These are phyloP conservation scores for Kalanchoe fedtschenkoi DNA, from an alignment of 164 flowering plant species.

Conservation along the genomic window DNA sequence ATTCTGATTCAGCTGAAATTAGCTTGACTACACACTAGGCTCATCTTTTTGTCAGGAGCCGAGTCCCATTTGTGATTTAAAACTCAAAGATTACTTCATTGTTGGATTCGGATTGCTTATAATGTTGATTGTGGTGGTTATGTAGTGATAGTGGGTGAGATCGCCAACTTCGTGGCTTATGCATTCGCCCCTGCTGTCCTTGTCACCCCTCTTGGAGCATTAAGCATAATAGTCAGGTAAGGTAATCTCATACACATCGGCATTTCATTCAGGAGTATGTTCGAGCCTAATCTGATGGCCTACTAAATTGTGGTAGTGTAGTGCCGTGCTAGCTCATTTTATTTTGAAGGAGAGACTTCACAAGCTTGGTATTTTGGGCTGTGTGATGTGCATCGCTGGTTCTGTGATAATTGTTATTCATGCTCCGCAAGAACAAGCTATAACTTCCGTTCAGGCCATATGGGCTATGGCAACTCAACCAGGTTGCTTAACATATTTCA, in stretches of 20 bases:
- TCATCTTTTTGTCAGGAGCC: too few relatives aligned
- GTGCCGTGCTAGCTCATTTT: constrained; percentile 82
- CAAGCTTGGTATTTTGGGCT: constrained; percentile 58
- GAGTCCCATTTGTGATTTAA: too few relatives aligned
- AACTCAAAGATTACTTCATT: too few relatives aligned
- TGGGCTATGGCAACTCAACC: constrained; percentile 81
- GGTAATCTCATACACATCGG: neutral
- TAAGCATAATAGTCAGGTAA: constrained; percentile 80
- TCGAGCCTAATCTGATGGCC: neutral
- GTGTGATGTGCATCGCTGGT: constrained; percentile 79
- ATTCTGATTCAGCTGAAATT: too few relatives aligned
- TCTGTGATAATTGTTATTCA: constrained; percentile 69
- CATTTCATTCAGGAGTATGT: neutral
- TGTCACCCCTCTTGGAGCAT: constrained; percentile 85
- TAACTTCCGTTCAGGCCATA: constrained; percentile 62
- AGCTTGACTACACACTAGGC: too few relatives aligned
- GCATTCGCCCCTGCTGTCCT: constrained; percentile 90
- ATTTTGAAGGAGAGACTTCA: constrained; percentile 66
- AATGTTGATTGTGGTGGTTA: constrained; percentile 17
- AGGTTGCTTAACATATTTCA: constrained; percentile 22
- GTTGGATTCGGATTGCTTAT: constrained; percentile 8
- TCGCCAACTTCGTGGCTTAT: constrained; percentile 78
- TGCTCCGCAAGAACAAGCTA: constrained; percentile 72
- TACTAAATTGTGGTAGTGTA: constrained; percentile 29
- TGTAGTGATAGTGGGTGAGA: constrained; percentile 81